phyloP scores from a whole-genome alignment of 495 filamentous ascomycete genomes.

The Penicillium waksmanii region DNA sequence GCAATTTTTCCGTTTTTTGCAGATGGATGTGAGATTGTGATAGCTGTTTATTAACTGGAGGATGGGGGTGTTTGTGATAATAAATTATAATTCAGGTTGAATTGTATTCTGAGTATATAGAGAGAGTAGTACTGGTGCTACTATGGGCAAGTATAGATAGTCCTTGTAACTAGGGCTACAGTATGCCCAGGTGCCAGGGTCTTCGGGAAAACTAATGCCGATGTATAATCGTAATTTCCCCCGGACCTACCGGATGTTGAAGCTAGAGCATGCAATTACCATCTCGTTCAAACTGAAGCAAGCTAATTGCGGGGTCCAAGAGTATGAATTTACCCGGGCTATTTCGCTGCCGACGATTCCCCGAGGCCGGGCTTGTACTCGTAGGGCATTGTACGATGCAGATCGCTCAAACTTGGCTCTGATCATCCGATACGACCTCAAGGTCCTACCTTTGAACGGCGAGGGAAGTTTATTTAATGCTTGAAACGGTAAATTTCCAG shows the following conservation, averaged over 20 bases:
- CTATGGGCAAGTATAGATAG: too few species aligned
- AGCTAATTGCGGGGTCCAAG: background rate
- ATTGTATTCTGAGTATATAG: too few species aligned
- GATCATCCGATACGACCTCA: background rate
- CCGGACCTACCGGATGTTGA: background rate
- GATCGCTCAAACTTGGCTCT: too few species aligned
- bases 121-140: too few species aligned
- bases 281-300: background rate
- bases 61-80: too few species aligned
- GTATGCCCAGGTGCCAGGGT: background rate
- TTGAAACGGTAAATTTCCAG: conserved; percentile 16
- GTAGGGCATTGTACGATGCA: background rate
- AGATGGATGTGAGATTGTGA: conserved; percentile 1
- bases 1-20: conserved; percentile 37
- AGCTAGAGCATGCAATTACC: background rate
- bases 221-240: conserved; percentile 4
- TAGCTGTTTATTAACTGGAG: too few species aligned
- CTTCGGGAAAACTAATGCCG: background rate
- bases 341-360: background rate
- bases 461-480: background rate
- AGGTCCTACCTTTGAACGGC: background rate
- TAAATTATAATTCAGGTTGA: too few species aligned
- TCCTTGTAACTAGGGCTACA: too few species aligned
- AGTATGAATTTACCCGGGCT: background rate
- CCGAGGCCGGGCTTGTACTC: background rate